phyloP scores from a whole-genome alignment of 2,329 filamentous ascomycete species.

The Alternaria dauci region DNA sequence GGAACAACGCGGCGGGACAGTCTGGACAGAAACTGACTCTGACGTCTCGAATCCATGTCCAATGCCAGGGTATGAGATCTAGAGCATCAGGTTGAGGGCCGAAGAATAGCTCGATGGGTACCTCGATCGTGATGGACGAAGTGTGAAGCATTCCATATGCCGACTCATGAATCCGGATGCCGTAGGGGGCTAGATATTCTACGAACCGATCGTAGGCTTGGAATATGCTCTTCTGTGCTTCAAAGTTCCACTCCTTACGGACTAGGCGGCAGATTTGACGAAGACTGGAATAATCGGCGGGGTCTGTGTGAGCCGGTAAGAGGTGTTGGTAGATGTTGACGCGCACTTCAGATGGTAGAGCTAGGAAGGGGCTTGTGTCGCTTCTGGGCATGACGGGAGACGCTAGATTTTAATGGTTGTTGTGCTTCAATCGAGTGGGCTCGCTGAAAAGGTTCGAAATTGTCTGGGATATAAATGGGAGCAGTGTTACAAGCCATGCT shows the following conservation, averaged over 20 bases:
- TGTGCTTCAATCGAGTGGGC: neutral
- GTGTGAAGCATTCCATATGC: neutral
- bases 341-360: neutral
- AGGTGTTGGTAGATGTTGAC: constrained; percentile 1
- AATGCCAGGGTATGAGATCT: neutral
- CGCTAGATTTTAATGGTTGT: neutral
- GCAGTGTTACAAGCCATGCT: neutral
- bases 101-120: neutral
- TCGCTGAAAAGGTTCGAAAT: neutral
- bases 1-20: neutral
- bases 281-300: neutral
- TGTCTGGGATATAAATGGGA: neutral
- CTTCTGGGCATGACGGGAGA: neutral
- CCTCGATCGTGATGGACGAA: neutral
- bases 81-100: fast-evolving
- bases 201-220: neutral
- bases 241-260: neutral
- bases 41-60: neutral
- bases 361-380: neutral
- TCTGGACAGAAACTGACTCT: neutral
- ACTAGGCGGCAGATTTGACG: neutral
- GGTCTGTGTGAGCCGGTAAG: neutral
- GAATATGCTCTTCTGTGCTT: neutral
- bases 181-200: neutral
- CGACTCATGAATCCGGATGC: neutral